Conservation (phyloP, 345 rosid genomes). For the Acer yangbiense region DNA sequence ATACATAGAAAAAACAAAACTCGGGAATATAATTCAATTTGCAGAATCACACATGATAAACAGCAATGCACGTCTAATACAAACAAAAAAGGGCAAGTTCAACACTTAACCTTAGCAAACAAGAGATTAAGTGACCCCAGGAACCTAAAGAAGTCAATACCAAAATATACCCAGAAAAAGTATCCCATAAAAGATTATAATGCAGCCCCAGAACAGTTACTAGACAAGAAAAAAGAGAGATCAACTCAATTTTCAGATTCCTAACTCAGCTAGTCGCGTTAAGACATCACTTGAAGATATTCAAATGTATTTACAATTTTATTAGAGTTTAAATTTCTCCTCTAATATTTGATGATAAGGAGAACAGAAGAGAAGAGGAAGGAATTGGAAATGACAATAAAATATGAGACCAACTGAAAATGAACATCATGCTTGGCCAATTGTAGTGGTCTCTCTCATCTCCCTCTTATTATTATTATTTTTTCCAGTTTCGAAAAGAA, state of each 20-base stretch:
- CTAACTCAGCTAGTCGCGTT: neutral
- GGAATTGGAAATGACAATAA: neutral
- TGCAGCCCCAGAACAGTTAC: neutral
- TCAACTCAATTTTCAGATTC: neutral
- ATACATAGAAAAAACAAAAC: neutral
- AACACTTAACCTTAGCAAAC: neutral
- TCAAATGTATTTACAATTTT: neutral
- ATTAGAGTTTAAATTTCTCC: neutral
- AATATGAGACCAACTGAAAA: neutral
- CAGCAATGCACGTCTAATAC: neutral
- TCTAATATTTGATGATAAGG: neutral
- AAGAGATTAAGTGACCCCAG: neutral
- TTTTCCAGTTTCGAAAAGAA: neutral
- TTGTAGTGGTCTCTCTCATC: neutral
- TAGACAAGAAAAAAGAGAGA: neutral
- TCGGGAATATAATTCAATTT: neutral
- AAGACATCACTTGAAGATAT: neutral
- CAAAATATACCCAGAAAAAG: no score
- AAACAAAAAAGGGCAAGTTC: neutral
- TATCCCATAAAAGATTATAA: neutral
- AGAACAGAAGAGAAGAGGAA: neutral
- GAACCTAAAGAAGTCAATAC: neutral
- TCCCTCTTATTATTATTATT: neutral
- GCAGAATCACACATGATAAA: neutral
- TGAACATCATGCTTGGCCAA: neutral